Percentiles rank a stretch among this genome's conserved stretches.
phyloP scores from a whole-genome alignment of 352 stramenopile species.

The Globisporangium cystogenes region DNA sequence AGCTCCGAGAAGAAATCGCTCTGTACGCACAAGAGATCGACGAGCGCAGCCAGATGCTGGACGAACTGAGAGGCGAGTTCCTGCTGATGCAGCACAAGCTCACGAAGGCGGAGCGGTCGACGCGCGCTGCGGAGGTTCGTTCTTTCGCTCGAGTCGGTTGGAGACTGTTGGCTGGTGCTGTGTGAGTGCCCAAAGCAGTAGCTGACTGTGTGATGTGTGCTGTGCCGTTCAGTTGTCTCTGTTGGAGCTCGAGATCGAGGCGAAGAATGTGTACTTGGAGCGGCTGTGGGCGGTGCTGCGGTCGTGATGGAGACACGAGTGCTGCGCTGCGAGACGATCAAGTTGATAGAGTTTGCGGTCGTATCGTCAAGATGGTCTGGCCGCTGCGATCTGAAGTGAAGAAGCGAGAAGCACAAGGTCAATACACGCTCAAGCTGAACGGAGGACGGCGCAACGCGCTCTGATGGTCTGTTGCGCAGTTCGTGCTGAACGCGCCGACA shows the following conservation, averaged over 20 bases:
- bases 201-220: background rate
- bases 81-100: conserved; percentile 37
- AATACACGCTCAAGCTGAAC: no score
- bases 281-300: conserved; percentile 41
- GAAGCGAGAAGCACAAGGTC: no score
- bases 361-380: no score
- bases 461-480: no score
- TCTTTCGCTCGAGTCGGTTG: background rate
- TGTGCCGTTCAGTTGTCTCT: conserved; percentile 37
- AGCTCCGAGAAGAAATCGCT: conserved; percentile 53
- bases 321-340: no score
- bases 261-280: conserved; percentile 65
- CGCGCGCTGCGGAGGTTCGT: conserved; percentile 53
- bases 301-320: conserved; percentile 3
- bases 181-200: background rate
- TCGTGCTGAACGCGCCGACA: no score
- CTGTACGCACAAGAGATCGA: conserved; percentile 58
- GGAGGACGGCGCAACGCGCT: no score
- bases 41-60: conserved; percentile 25
- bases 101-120: conserved; percentile 35
- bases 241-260: conserved; percentile 60
- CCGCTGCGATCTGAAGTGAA: no score
- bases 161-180: background rate
- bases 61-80: conserved; percentile 36
- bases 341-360: no score